These are phyloP conservation scores for Tricholoma sp. DNA, from an alignment of 768 basidiomycete genomes.

Conservation along the genomic window DNA sequence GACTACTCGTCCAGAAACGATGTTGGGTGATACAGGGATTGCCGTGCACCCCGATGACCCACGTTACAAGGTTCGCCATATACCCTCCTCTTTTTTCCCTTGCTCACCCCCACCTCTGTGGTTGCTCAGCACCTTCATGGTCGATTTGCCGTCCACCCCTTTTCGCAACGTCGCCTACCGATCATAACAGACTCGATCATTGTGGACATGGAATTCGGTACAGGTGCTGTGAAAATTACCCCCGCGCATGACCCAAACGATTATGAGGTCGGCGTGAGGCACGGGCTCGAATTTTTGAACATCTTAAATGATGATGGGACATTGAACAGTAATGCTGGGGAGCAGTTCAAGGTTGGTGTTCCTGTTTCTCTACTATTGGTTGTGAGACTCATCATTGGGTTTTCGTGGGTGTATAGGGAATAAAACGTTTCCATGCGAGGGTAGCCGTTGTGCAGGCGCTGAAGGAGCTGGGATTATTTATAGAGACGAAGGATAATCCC, in stretches of 20 bases:
- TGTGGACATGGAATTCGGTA: slow-evolving; percentile 95
- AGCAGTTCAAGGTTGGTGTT: slow-evolving; percentile 58
- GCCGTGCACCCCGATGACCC: slow-evolving; percentile 93
- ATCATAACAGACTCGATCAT: slow-evolving; percentile 83
- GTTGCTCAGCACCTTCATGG: slow-evolving; percentile 77
- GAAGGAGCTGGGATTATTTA: slow-evolving; percentile 77
- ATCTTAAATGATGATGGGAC: slow-evolving; percentile 97
- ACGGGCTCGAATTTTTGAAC: slow-evolving; percentile 88
- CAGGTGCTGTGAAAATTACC: slow-evolving; percentile 98
- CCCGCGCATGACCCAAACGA: slow-evolving; percentile 98
- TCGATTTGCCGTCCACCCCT: slow-evolving; percentile 87
- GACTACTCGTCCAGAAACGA: slow-evolving; percentile 97
- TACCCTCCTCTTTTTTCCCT: neutral
- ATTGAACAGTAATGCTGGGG: slow-evolving; percentile 84
- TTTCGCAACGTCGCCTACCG: slow-evolving; percentile 79
- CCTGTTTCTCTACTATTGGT: neutral
- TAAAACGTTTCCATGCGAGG: slow-evolving; percentile 95
- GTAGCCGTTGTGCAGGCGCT: slow-evolving; percentile 77
- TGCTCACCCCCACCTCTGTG: neutral
- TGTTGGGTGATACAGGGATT: slow-evolving; percentile 96
- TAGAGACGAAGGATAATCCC: slow-evolving; percentile 93
- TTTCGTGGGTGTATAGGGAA: slow-evolving; percentile 49
- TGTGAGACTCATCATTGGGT: neutral
- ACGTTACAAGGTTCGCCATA: slow-evolving; percentile 64
- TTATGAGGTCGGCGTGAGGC: slow-evolving; percentile 88